These are phyloP conservation scores for Arctium minus DNA, from an alignment of 129 eudicot genomes.

Conservation along the genomic window DNA sequence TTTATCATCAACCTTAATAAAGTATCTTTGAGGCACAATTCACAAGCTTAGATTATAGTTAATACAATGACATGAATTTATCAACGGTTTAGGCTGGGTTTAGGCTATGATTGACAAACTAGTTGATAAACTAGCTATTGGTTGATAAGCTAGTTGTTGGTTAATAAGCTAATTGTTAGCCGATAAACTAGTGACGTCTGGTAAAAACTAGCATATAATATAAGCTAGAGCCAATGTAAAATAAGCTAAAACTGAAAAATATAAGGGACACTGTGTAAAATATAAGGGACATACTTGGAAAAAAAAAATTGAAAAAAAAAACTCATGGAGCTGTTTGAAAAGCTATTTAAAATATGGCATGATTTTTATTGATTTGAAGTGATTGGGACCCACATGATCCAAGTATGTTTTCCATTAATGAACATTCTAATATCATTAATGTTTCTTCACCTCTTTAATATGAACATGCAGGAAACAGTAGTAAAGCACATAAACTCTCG, in stretches of 20 bases:
- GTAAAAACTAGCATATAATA: neutral
- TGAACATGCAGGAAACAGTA: constrained; percentile 44
- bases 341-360: neutral
- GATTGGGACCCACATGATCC: neutral
- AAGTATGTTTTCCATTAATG: neutral
- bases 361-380: neutral
- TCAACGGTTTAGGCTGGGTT: too few relatives aligned
- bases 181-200: neutral
- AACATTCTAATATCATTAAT: neutral
- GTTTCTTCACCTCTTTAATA: neutral
- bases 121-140: neutral
- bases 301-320: neutral
- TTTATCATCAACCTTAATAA: too few relatives aligned
- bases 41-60: too few relatives aligned
- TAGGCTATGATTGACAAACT: neutral
- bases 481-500: constrained; percentile 45
- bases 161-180: neutral
- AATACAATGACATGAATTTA: too few relatives aligned
- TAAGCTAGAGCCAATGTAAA: neutral
- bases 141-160: neutral
- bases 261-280: neutral
- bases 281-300: neutral
- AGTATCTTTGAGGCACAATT: too few relatives aligned
- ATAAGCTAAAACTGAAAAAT: neutral
- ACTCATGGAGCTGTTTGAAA: neutral